Evolutionary conservation across 768 basidiomycete genomes (phyloP).

Genomic region (Boletus bicolor): DNA sequence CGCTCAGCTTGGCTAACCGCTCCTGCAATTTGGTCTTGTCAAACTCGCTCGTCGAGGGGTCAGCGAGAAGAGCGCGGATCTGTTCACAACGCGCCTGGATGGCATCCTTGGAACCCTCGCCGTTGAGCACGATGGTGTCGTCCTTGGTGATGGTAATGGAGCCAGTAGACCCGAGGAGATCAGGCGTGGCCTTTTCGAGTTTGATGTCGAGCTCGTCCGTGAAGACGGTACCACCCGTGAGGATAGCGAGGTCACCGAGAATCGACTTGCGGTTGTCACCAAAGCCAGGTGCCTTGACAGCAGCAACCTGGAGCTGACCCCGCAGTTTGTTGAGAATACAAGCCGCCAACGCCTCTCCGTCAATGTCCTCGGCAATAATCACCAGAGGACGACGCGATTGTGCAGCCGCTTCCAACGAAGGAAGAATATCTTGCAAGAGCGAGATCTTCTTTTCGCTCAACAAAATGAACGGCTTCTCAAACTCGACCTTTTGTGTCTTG

Average conservation of each 20-base stretch:
- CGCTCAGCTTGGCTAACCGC: slow-evolving; percentile 91
- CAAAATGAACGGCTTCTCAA: slow-evolving; percentile 93
- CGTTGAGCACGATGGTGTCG: slow-evolving; percentile 95
- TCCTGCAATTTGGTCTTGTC: slow-evolving; percentile 96
- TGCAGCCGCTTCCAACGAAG: slow-evolving; percentile 78
- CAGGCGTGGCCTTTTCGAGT: slow-evolving; percentile 72
- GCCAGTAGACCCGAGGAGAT: slow-evolving; percentile 2
- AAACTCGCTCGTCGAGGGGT: slow-evolving; percentile 86
- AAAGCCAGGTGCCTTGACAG: slow-evolving; percentile 97
- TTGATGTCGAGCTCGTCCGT: slow-evolving; percentile 96
- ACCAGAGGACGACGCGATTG: slow-evolving; percentile 86
- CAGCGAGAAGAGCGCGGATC: slow-evolving; percentile 78
- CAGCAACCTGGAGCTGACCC: slow-evolving; percentile 90
- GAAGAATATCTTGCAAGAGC: slow-evolving; percentile 89
- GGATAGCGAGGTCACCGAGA: slow-evolving; percentile 94
- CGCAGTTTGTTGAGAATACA: slow-evolving; percentile 99
- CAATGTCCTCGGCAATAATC: slow-evolving; percentile 97
- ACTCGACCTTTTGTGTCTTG: slow-evolving; percentile 93
- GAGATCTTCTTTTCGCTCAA: slow-evolving; percentile 99
- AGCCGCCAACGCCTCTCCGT: slow-evolving; percentile 96
- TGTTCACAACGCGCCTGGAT: slow-evolving; percentile 96
- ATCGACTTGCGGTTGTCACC: slow-evolving; percentile 99
- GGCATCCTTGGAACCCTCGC: slow-evolving; percentile 84
- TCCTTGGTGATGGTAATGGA: slow-evolving; percentile 92
- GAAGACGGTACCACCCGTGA: slow-evolving; percentile 98